Percentiles rank a stretch among this genome's conserved stretches.
These are phyloP conservation scores for Pseudozyma hubeiensis DNA, from an alignment of 1,284 basidiomycete genomes.

Conservation along the genomic window DNA sequence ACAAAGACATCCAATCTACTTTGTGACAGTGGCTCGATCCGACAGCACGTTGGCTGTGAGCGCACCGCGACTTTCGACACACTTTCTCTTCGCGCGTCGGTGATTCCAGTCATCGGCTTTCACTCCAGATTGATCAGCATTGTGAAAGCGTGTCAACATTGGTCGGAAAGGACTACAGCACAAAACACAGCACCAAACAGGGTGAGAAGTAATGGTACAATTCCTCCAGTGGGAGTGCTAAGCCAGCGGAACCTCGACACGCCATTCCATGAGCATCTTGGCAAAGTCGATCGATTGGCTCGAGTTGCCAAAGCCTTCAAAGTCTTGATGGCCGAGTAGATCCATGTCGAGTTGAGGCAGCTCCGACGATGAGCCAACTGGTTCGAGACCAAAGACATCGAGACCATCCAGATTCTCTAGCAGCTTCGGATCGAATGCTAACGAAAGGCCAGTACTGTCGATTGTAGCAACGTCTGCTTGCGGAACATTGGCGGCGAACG, in stretches of 20 bases:
- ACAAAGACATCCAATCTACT: no score
- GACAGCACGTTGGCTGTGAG: no score
- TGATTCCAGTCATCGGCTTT: no score
- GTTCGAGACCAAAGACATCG: conserved; percentile 10
- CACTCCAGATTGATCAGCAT: no score
- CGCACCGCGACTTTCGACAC: no score
- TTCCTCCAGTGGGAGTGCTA: neutral
- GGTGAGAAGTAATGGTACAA: no score
- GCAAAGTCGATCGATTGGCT: conserved; percentile 44
- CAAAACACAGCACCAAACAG: no score
- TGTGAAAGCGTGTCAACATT: no score
- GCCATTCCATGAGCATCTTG: conserved; percentile 48
- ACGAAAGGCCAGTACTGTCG: neutral
- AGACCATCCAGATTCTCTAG: conserved; percentile 16
- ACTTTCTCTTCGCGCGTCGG: no score
- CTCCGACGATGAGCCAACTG: conserved; percentile 10
- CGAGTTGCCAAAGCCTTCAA: conserved; percentile 38
- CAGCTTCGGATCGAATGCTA: conserved; percentile 28
- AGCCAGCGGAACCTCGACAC: conserved; percentile 31
- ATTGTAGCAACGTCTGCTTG: conserved; percentile 4
- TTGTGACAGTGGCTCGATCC: no score
- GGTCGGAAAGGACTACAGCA: no score
- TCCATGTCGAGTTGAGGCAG: conserved; percentile 38
- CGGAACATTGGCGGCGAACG: conserved; percentile 1
- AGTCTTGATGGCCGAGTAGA: conserved; percentile 39